Base-by-base conservation (phyloP, 805 yeast species). In the Saccharomycopsis sp. region DNA sequence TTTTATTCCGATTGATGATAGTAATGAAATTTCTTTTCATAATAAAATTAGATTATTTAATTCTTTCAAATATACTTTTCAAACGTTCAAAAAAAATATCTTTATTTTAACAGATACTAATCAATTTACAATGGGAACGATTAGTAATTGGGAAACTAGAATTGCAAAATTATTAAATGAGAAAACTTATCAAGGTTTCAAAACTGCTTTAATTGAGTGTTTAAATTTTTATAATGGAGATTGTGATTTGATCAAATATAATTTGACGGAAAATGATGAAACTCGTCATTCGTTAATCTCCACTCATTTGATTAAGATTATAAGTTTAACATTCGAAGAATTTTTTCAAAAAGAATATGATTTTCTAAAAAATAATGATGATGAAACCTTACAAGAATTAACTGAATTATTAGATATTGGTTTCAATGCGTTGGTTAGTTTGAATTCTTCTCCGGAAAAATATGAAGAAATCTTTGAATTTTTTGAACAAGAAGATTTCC, bases 131-230 rank as follows among this genome's bases (percentile, higher is more conserved):
- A 65, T 77, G 2, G 94, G 88, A 0, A 63, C 74, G 19, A 57
- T 75, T 13, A 62, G 75, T 2, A 75, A 69, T 49, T 85, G 87
- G 95, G 84, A 79, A 0, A 74, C 70, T 1, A 55, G 69, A 18
- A 79, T 76, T 40, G 55, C 70, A 4, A 60, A 56, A 2, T 88
- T 94, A 0, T 62, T 84, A n/a, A 56, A 55, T 2, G n/a, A n/a
- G n/a, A n/a, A n/a, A n/a, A n/a, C n/a, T n/a, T n/a, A n/a, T n/a
- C n/a, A n/a, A n/a, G 88, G 94, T 0, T 62, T 84, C 13, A 56
- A 69, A 34, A 30, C 4, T n/a, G 45, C 45, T 4, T 26, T 44
- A 14, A 21, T 13, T 3, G 41, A 31, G 32, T 44, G 45, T 37
- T 26, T 44, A 2, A 56, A 58, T 5, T 81, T 70, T 52, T 84